phyloP scores from a whole-genome alignment of 805 yeast genomes.

The Isabelozyma pseudorhagii region DNA sequence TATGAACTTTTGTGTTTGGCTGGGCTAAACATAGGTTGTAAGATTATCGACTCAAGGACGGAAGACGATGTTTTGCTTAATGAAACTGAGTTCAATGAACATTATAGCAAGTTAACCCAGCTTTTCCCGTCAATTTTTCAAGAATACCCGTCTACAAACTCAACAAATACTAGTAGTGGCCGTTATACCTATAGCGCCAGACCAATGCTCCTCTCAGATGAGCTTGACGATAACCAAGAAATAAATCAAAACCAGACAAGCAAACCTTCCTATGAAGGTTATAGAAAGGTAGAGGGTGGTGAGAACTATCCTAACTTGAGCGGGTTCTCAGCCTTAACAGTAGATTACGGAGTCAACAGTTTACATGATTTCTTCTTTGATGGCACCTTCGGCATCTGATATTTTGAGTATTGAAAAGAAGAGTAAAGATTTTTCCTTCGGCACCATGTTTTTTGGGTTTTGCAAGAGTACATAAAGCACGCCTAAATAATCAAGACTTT shows the following conservation, averaged over 20 bases:
- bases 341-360: not conserved
- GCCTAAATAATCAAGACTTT: too few species aligned
- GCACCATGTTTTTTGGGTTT: too few species aligned
- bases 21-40: not conserved
- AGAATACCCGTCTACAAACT: not conserved
- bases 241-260: not conserved
- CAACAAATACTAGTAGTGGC: not conserved
- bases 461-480: too few species aligned
- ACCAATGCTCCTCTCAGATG: not conserved
- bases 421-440: too few species aligned
- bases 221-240: not conserved
- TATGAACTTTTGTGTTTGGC: not conserved
- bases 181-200: not conserved
- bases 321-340: not conserved
- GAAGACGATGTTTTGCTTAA: too few species aligned
- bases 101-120: not conserved
- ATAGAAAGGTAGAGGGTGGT: not conserved
- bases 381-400: not conserved
- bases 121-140: not conserved
- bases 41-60: not conserved
- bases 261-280: not conserved
- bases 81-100: not conserved
- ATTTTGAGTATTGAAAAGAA: too few species aligned
- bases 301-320: not conserved
- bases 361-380: not conserved